Base-by-base conservation (phyloP, 257 asterid species). In the Echites panduratus region DNA sequence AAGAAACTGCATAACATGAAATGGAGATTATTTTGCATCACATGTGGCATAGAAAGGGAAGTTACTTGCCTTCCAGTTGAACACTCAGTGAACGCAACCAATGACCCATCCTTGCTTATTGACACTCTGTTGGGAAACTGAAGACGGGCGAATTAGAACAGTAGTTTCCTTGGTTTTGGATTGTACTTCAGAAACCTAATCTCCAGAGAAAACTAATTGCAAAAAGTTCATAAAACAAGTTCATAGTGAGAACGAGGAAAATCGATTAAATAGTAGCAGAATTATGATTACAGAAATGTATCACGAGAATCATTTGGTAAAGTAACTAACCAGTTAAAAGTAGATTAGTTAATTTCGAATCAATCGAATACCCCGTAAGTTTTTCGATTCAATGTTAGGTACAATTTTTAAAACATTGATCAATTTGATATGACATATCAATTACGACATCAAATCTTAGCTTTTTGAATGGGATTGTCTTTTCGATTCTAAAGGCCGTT, bases 41-140 rank as follows among this genome's bases (percentile, higher is more conserved):
- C 64, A 81, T 24, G 8, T 38, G 69, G 47, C 44, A 64, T 61
- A 70, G 38, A 38, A 56, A 75, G 41, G 58, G 35, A 54, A 12
- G 27, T 45, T 22, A 47, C 71, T 53, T 70, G 92, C 97, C 97
- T 89, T 80, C 96, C 98, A 19, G 82, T 49, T 38, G 87, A 70
- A 77, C 97, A 87, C 78, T 91, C 98, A 6, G 96, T 86, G 82
- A 85, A 91, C 70, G 86, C 96, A 70, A 94, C 79, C 85, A 89
- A 94, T 0, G 91, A 89, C 38, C 87, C 87, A 53, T 94, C 98
- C 87, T 91, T 94, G 73, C 98, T 94, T 14, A 94, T 75, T 79
- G 97, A 91, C 48, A 94, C 50, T 11, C 98, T 97, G 48, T 94
- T 94, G 7, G 97, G 96, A 64, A 94, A 94, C 70, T 91, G 97